These are phyloP conservation scores for Boletus eberwhitei DNA, from an alignment of 768 basidiomycete genomes.

Conservation along the genomic window DNA sequence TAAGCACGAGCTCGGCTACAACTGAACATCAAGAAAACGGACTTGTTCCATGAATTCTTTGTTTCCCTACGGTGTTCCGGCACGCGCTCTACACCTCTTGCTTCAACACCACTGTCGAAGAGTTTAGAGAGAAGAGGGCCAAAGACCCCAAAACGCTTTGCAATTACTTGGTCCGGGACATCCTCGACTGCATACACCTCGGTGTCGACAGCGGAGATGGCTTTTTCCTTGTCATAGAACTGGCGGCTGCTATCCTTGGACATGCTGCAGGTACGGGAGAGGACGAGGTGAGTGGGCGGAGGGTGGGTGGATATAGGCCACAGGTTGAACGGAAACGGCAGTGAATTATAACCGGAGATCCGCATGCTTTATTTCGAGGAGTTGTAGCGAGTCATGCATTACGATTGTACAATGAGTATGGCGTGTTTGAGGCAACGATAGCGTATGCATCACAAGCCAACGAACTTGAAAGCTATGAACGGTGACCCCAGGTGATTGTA, in stretches of 20 bases:
- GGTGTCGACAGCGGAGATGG: neutral
- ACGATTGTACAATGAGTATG: no score
- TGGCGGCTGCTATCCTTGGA: neutral
- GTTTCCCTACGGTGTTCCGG: constrained; percentile 46
- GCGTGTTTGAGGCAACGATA: no score
- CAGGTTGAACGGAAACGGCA: no score
- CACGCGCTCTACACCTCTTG: constrained; percentile 52
- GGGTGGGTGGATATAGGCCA: neutral
- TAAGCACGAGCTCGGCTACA: neutral
- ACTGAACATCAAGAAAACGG: constrained; percentile 10
- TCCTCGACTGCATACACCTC: constrained; percentile 17
- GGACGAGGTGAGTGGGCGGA: neutral
- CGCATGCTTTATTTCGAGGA: neutral
- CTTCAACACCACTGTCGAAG: constrained; percentile 50
- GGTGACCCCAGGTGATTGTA: neutral
- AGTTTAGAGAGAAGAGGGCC: constrained; percentile 36
- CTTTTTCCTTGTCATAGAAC: constrained; percentile 23
- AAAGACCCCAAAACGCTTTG: constrained; percentile 28
- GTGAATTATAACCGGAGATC: neutral
- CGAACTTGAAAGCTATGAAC: neutral
- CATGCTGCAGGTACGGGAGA: constrained; percentile 1
- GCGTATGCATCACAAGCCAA: neutral
- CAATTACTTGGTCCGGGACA: constrained; percentile 28
- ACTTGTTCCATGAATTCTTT: constrained; percentile 46
- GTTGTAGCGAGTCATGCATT: neutral